A percentile compares a stretch with the other conserved stretches of the same genome.
Conservation (phyloP, 2,329 filamentous ascomycete genomes). For the Diaporthe eres region DNA sequence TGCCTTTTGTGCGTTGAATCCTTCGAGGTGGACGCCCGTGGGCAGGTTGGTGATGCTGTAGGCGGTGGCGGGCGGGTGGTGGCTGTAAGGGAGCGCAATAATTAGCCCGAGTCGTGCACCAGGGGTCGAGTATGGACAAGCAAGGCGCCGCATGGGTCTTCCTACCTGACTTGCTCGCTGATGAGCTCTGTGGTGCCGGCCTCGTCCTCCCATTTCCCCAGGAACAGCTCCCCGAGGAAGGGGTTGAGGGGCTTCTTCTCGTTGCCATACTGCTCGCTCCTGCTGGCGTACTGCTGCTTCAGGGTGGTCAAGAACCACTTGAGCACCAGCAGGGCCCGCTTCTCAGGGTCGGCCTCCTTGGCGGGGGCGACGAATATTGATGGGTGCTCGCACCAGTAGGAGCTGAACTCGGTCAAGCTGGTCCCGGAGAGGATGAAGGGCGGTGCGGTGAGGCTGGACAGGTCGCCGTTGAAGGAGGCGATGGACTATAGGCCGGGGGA, state of each 20-base stretch:
- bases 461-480: constrained; percentile 85
- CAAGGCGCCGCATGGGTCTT: neutral
- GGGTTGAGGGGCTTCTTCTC: constrained; percentile 99
- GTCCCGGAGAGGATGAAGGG: constrained; percentile 86
- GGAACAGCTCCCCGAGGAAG: constrained; percentile 93
- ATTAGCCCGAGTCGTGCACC: constrained; percentile 27
- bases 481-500: constrained; percentile 69
- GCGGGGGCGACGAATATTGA: constrained; percentile 85
- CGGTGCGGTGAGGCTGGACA: constrained; percentile 84
- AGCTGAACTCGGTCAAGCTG: constrained; percentile 84
- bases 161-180: constrained; percentile 90
- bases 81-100: constrained; percentile 59
- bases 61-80: constrained; percentile 95
- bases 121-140: neutral
- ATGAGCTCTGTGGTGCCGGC: constrained; percentile 87
- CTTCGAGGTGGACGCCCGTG: constrained; percentile 83
- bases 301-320: constrained; percentile 97
- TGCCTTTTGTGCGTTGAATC: constrained; percentile 97
- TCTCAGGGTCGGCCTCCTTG: constrained; percentile 82
- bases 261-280: constrained; percentile 85
- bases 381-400: constrained; percentile 87
- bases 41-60: constrained; percentile 92
- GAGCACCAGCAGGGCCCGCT: constrained; percentile 87
- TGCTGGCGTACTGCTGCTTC: constrained; percentile 84
- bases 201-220: constrained; percentile 90